Evolutionary conservation across 208 protist species (phyloP), one percentile per base, ranked within the genome.

Genomic region (Trypanosoma brucei): DNA sequence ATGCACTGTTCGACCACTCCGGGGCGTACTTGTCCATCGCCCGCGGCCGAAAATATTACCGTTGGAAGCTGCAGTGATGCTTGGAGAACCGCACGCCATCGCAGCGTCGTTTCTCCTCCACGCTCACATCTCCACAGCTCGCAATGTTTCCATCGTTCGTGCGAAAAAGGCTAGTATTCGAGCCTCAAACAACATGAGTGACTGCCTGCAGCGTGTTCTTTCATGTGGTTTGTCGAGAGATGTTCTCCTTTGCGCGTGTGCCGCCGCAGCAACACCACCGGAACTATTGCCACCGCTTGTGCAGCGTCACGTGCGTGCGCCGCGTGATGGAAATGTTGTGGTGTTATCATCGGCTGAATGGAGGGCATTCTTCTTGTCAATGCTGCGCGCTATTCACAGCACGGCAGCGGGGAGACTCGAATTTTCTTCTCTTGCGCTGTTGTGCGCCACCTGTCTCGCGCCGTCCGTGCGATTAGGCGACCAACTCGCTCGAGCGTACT

Each of bases 361-460:
- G 60, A 39, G 51, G 62, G 55, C 56, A 1, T 69, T 69, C 51
- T 34, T 38, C 11, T 62, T 69, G n/a, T 36, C 49, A 38, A 22
- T 69, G 9, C 37, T 69, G 2, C 11, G 34, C 1, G 35, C 44
- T 50, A 62, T 69, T 62, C 7, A 57, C 52, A 11, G 11, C 48
- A 14, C 45, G 13, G 2, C 38, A 11, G 22, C 22, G 22, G 22
- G 22, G 22, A 22, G 22, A 22, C 22, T 22, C 22, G 22, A 22
- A 22, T 22, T 22, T 22, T 14, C 73, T 68, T 3, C 67, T 34
- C 42, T 84, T 46, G 50, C 33, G 11, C 66, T 68, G 33, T 64
- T 84, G 3, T 84, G 79, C 35, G 75, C 69, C 8, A 70, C 70
- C 44, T 72, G 62, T 40, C 46, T 86, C 9, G 42, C 76, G 0